Evolutionary conservation across 305 asterid species (phyloP), one percentile per base, ranked within the genome.

Genomic region (Fraxinus baroniana): DNA sequence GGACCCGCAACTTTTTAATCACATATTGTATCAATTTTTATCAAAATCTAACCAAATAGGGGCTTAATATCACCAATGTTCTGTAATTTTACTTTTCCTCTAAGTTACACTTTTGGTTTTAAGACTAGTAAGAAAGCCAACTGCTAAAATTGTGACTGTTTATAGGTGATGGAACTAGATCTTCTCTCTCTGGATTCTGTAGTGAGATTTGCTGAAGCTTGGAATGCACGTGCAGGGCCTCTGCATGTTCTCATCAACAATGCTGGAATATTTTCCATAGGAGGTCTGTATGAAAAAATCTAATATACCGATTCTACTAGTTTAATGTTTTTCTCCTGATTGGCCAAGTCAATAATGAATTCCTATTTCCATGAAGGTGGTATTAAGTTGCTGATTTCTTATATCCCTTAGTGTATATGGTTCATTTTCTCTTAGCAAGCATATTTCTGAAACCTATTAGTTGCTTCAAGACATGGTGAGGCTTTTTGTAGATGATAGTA

Each of bases 241-340:
- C 82, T 95, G 77, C 97, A 94, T 71, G 97, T 91, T 49, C 95
- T 95, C 83, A 90, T 95, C 82, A 95, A 95, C 76, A 94, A 95
- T 87, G 98, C 98, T 28, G 98, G 98, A 86, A 93, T 95, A 86
- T 94, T 93, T 89, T 88, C 98, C 9, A 93, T 95, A 78, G 97
- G 99, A 85, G 97, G 98, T 95, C 80, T 85, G 93, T 87, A 36
- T 36, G 39, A 44, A 17, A 79, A 76, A 62, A 76, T 72, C 77
- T 78, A 78, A 75, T 80, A 60, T 24, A 41, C 75, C 5, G 10
- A 22, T 74, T 72, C 78, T 76, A n/a, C 79, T 33, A 78, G 32
- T 22, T 32, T 80, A 12, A 32, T 49, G 13, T 76, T 66, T 57
- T 13, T 78, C 32, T 79, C 77, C 9, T 60, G 13, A 76, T 35